Conservation (phyloP, 768 basidiomycete species). For the Lactifluus rugatus region DNA sequence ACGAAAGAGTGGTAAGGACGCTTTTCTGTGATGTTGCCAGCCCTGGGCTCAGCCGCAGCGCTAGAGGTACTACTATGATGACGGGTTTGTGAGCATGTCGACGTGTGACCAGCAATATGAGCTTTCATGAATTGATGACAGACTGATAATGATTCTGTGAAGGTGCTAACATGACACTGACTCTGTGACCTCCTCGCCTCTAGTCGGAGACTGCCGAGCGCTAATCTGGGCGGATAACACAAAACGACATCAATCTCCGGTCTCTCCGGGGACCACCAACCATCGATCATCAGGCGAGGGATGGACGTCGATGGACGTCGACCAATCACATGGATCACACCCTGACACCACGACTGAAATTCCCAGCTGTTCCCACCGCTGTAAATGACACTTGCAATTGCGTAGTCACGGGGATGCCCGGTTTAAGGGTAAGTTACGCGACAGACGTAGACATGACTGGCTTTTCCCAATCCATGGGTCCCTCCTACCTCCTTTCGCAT, state of each 20-base stretch:
- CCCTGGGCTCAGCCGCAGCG: background rate
- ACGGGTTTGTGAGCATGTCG: background rate
- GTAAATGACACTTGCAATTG: too few relatives aligned
- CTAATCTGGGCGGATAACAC: too few relatives aligned
- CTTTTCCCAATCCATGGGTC: background rate
- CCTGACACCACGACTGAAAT: too few relatives aligned
- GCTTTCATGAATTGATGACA: background rate
- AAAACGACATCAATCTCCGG: too few relatives aligned
- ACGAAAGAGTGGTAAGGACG: constrained; percentile 16
- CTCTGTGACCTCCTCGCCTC: background rate
- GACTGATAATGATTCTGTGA: background rate
- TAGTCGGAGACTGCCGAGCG: background rate
- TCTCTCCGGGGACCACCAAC: too few relatives aligned
- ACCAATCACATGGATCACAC: too few relatives aligned
- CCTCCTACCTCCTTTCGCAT: background rate
- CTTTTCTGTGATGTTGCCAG: background rate
- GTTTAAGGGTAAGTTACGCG: background rate
- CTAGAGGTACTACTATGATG: background rate
- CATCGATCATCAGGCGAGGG: too few relatives aligned
- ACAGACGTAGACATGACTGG: too few relatives aligned
- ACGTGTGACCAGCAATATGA: background rate
- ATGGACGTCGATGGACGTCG: too few relatives aligned
- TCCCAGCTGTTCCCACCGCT: too few relatives aligned
- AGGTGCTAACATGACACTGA: background rate
- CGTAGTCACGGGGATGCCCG: background rate